Conservation (phyloP, 805 yeast species). For the Cyberlindnera japonica region DNA sequence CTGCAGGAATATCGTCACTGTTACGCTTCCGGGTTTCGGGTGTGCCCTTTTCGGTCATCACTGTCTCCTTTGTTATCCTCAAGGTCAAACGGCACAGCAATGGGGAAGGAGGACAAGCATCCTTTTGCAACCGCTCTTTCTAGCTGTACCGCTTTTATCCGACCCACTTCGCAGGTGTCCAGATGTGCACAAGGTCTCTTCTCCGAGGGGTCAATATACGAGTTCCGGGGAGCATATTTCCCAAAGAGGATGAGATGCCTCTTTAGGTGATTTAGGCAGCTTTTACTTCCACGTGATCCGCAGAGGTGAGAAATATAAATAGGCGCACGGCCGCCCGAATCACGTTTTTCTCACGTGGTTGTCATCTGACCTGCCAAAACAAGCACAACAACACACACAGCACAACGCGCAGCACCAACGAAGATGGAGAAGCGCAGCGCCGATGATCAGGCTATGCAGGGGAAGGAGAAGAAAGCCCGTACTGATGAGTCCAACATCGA, state of each 20-base stretch:
- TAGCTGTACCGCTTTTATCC: too few relatives aligned
- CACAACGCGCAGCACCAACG: too few relatives aligned
- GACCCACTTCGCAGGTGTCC: not conserved
- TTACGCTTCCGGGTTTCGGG: not conserved
- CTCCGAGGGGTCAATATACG: too few relatives aligned
- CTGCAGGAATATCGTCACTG: not conserved
- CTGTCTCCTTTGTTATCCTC: too few relatives aligned
- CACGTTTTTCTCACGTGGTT: conserved; percentile 29
- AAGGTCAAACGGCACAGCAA: too few relatives aligned
- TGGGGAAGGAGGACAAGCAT: too few relatives aligned
- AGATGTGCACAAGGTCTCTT: not conserved
- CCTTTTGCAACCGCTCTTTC: too few relatives aligned
- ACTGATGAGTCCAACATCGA: conserved; percentile 21
- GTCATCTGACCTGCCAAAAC: conserved; percentile 9
- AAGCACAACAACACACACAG: conserved; percentile 1
- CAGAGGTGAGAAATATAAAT: conserved; percentile 1
- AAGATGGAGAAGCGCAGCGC: conserved; percentile 6
- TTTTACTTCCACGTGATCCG: not conserved
- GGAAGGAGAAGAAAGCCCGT: conserved; percentile 7
- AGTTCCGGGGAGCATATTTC: not conserved
- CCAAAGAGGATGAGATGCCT: not conserved
- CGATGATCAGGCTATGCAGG: not conserved
- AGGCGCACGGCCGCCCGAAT: not conserved
- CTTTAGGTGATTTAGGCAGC: not conserved
- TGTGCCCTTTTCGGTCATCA: too few relatives aligned